Evolutionary conservation across 2,329 filamentous ascomycete species (phyloP).

Genomic region (Paecilomyces dactylethromorphus): DNA sequence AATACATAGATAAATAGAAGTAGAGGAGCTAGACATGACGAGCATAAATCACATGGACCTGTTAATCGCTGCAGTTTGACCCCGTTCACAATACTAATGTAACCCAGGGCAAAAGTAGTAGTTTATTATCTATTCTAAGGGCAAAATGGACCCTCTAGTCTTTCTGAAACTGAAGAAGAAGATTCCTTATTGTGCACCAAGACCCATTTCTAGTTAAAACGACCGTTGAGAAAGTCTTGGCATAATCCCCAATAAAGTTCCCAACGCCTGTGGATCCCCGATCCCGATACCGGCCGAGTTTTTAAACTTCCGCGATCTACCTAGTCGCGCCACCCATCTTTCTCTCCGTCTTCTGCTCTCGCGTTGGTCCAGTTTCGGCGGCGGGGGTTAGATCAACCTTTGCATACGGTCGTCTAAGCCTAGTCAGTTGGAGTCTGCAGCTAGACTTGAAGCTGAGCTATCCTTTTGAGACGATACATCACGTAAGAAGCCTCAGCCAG

Average conservation of each 20-base stretch:
- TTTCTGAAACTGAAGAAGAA: no score
- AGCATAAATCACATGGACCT: background rate
- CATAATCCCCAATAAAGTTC: background rate
- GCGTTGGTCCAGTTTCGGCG: background rate
- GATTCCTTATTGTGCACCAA: no score
- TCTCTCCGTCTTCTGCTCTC: background rate
- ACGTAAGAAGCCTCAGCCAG: no score
- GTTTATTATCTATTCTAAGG: no score
- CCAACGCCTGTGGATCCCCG: background rate
- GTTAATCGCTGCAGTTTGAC: background rate
- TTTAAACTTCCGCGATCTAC: background rate
- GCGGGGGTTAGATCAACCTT: background rate
- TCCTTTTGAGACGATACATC: no score
- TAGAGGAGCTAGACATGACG: no score
- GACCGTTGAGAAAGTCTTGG: background rate
- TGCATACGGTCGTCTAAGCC: background rate
- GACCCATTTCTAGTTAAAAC: no score
- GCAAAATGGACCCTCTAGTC: no score
- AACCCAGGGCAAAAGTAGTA: no score
- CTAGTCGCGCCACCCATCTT: background rate
- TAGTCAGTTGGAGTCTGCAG: background rate
- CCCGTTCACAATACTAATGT: no score
- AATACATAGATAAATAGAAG: background rate
- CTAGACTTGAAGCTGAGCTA: background rate
- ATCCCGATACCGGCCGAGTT: background rate